Percentiles rank a stretch among this genome's conserved stretches.
Conservation (phyloP, 129 eudicot genomes). For the Centaurea solstitialis region DNA sequence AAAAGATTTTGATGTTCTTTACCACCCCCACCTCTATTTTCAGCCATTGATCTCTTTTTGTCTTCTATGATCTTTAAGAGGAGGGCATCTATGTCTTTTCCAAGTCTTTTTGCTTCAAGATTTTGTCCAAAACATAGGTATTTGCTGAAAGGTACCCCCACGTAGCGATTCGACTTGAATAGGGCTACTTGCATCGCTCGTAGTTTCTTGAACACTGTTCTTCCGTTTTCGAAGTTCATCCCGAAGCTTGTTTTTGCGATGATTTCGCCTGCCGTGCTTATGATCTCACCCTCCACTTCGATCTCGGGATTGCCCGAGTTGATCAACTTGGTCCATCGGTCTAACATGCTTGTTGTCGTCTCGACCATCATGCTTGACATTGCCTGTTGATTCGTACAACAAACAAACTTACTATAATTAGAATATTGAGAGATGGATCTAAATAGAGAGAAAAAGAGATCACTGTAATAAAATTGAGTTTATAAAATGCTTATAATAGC, state of each 20-base stretch:
- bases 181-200: conserved; percentile 66
- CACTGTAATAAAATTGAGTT: too few species aligned
- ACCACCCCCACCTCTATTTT: not conserved
- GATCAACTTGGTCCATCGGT: conserved; percentile 57
- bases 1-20: conserved; percentile 49
- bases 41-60: conserved; percentile 27
- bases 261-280: conserved; percentile 69
- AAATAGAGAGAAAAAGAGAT: not conserved
- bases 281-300: conserved; percentile 72
- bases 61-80: conserved; percentile 52
- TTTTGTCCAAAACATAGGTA: conserved; percentile 52
- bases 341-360: conserved; percentile 59
- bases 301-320: conserved; percentile 60
- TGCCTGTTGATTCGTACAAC: conserved; percentile 38
- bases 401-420: not conserved
- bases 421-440: not conserved
- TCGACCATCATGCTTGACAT: conserved; percentile 90
- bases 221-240: conserved; percentile 52
- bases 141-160: conserved; percentile 86
- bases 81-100: conserved; percentile 70
- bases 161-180: conserved; percentile 71
- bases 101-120: conserved; percentile 65
- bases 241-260: conserved; percentile 92
- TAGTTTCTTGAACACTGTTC: conserved; percentile 55
- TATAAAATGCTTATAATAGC: too few species aligned